Evolutionary conservation across 495 filamentous ascomycete species (phyloP).

Genomic region (Penicillium soppii): DNA sequence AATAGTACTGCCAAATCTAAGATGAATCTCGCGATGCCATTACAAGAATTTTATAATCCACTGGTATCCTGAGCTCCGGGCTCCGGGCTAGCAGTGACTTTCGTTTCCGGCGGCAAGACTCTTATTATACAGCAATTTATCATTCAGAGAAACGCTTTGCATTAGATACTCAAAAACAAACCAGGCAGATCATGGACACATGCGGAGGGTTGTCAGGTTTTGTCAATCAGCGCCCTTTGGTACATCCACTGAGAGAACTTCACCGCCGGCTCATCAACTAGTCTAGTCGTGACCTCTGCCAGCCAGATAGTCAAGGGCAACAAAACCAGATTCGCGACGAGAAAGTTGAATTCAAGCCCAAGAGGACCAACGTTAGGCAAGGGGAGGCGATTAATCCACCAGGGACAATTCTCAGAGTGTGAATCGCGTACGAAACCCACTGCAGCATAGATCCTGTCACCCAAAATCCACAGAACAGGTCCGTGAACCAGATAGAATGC

Average conservation of each 20-base stretch:
- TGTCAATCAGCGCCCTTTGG: constrained; percentile 26
- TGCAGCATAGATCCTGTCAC: constrained; percentile 50
- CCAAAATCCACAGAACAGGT: constrained; percentile 42
- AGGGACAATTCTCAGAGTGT: constrained; percentile 33
- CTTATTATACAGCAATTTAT: not conserved
- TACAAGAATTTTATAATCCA: not conserved
- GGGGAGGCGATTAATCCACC: constrained; percentile 46
- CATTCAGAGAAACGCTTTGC: not conserved
- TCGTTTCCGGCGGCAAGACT: not conserved
- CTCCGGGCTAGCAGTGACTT: not conserved
- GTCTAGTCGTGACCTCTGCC: constrained; percentile 54
- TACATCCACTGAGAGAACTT: constrained; percentile 55
- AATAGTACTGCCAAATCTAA: not conserved
- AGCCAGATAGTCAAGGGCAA: constrained; percentile 56
- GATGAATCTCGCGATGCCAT: not conserved
- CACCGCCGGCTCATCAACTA: constrained; percentile 57
- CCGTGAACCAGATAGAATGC: constrained; percentile 57
- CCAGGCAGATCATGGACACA: not conserved
- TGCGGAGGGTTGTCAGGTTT: not conserved
- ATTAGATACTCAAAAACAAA: not conserved
- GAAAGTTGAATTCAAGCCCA: constrained; percentile 54
- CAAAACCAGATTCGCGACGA: constrained; percentile 52
- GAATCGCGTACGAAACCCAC: constrained; percentile 45
- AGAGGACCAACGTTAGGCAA: constrained; percentile 50
- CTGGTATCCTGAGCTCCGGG: not conserved